Evolutionary conservation across 805 yeast species (phyloP), one percentile per base, ranked within the genome.

Genomic region (Monosporozyma unispora): DNA sequence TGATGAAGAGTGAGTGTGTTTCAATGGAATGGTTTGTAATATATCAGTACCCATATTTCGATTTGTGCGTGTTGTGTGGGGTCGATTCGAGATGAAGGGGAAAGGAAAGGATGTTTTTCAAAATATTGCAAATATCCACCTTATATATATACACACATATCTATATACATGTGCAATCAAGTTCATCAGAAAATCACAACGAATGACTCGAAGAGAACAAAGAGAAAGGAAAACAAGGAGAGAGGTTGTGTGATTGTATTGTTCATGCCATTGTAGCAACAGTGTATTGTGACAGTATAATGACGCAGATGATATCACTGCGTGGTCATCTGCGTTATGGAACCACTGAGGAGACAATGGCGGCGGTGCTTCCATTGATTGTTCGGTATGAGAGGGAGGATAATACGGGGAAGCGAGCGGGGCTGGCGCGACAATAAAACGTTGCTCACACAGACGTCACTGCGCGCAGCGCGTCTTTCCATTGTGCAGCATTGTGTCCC

Each of bases 21-120:
- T 21, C 16, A 46, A 19, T 4, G 23, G n/a, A 8, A 25, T 37
- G 14, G 28, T 47, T 25, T 35, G 35, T 31, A 42, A 28, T n/a
- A 49, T 46, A 37, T 49, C 49, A 4, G 37, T 49, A 33, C 51
- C 51, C 51, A 49, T 49, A 12, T 38, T 47, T 9, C 22, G 8
- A n/a, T 23, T 10, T 48, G 40, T 48, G 27, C 23, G 31, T 29
- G 23, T 29, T 25, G 8, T 25, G 8, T 4, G 8, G 27, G 8
- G 27, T 5, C 27, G 8, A 25, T 25, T 25, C 8, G 8, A 25
- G 27, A 25, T n/a, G n/a, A n/a, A n/a, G n/a, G n/a, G n/a, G n/a
- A n/a, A n/a, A n/a, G n/a, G n/a, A n/a, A n/a, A n/a, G n/a, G n/a
- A n/a, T n/a, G n/a, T n/a, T n/a, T n/a, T n/a, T n/a, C n/a, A n/a